Conservation (phyloP, 139 green algal species). For the Nannochloris sp. region DNA sequence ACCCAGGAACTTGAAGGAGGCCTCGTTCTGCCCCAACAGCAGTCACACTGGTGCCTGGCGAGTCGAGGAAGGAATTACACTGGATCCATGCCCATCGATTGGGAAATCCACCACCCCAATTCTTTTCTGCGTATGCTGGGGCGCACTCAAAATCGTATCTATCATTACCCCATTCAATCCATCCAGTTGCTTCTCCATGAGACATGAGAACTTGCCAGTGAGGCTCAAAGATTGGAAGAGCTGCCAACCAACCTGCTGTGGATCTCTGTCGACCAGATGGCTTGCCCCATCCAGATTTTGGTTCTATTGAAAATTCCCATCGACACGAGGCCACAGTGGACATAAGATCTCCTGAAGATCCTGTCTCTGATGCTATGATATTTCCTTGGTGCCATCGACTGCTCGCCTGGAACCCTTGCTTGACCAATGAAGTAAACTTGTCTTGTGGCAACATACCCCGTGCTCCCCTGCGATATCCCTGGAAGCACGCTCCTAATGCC, state of each 20-base stretch:
- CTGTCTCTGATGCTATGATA: conserved; percentile 42
- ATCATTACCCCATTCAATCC: conserved; percentile 77
- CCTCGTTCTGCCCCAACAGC: conserved; percentile 58
- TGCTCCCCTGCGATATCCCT: background rate
- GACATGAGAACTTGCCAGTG: conserved; percentile 95
- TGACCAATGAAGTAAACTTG: conserved; percentile 42
- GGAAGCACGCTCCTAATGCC: conserved; percentile 58
- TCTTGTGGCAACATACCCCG: background rate
- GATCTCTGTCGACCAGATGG: conserved; percentile 39
- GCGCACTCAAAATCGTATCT: conserved; percentile 64
- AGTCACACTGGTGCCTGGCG: conserved; percentile 62
- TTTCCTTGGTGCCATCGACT: conserved; percentile 54
- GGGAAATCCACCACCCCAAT: conserved; percentile 95
- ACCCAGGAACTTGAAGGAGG: conserved; percentile 48
- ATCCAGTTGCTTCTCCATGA: conserved; percentile 71
- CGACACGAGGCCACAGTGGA: conserved; percentile 34
- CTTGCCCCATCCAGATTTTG: conserved; percentile 72
- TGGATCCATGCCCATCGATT: conserved; percentile 87
- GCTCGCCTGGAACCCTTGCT: conserved; percentile 66
- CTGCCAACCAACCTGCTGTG: conserved; percentile 88
- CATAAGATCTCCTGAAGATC: conserved; percentile 31
- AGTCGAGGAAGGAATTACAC: conserved; percentile 84
- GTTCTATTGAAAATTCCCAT: conserved; percentile 63
- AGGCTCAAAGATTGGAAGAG: conserved; percentile 90
- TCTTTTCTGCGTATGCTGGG: conserved; percentile 87